A percentile compares a stretch with the other conserved stretches of the same genome.
Conservation (phyloP, 1,139 yeast species). For the Spencermartinsiella ligniputridi region DNA sequence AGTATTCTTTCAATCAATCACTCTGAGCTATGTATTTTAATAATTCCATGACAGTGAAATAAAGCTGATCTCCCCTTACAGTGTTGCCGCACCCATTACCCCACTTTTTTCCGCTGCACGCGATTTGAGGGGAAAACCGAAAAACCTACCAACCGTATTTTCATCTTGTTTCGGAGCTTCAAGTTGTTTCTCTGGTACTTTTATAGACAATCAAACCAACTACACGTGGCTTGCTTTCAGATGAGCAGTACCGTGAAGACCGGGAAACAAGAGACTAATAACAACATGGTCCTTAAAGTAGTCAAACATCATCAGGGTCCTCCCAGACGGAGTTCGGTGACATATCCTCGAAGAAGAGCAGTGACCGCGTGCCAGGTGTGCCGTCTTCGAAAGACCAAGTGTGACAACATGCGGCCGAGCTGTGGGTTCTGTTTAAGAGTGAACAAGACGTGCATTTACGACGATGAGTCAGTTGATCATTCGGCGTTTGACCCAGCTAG, state of each 20-base stretch:
- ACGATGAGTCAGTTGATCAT: conserved; percentile 16
- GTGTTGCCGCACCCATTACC: no score
- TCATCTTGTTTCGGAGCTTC: no score
- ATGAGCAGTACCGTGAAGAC: neutral
- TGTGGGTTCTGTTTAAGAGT: conserved; percentile 17
- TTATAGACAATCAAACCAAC: no score
- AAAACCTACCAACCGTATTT: no score
- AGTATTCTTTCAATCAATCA: no score
- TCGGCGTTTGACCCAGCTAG: conserved; percentile 18
- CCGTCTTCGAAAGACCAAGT: conserved; percentile 17
- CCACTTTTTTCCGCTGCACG: no score
- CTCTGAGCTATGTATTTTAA: no score
- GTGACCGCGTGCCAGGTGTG: conserved; percentile 20
- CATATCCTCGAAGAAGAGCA: conserved; percentile 15
- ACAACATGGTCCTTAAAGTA: neutral
- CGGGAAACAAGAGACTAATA: neutral
- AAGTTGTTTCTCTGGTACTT: no score
- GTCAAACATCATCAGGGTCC: neutral
- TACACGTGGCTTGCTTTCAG: no score
- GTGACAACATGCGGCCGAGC: conserved; percentile 18
- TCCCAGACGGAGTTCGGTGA: conserved; percentile 2
- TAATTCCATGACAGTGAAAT: no score
- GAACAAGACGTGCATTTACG: conserved; percentile 17
- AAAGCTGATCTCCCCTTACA: no score
- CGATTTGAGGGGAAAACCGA: no score